Conservation (phyloP, 805 yeast genomes). For the Kluyveromyces dobzhanskii region DNA sequence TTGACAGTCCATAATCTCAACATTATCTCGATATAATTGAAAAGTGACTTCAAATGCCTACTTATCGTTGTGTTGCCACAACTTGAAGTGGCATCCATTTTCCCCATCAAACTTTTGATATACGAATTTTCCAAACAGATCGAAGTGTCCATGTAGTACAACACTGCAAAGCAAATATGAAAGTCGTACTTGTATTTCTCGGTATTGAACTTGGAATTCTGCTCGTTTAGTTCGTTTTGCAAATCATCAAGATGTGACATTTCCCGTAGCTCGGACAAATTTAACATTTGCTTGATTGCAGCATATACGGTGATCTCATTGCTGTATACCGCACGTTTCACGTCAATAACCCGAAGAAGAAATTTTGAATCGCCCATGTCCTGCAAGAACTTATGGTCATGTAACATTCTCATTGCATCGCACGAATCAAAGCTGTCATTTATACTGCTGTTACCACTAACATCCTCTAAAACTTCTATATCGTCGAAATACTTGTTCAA, state of each 20-base stretch:
- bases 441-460: background rate
- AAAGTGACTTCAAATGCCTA: slow-evolving; percentile 1
- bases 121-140: slow-evolving; percentile 3
- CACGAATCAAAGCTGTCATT: background rate
- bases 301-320: background rate
- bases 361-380: slow-evolving; percentile 1
- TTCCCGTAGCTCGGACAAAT: background rate
- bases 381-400: slow-evolving; percentile 3
- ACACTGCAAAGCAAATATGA: background rate
- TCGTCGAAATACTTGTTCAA: slow-evolving; percentile 2
- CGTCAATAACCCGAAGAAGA: slow-evolving; percentile 3
- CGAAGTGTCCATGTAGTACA: slow-evolving; percentile 5
- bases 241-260: slow-evolving; percentile 1
- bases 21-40: background rate
- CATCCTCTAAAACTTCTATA: background rate
- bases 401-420: slow-evolving; percentile 4
- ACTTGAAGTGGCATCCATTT: background rate
- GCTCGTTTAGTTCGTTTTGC: background rate
- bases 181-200: slow-evolving; percentile 1
- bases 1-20: slow-evolving; percentile 3
- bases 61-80: background rate
- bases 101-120: background rate
- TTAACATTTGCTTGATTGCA: slow-evolving; percentile 3
- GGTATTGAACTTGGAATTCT: background rate
- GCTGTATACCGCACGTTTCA: slow-evolving; percentile 4